These are phyloP conservation scores for Quercus ilex DNA, from an alignment of 306 rosid species.

Conservation along the genomic window DNA sequence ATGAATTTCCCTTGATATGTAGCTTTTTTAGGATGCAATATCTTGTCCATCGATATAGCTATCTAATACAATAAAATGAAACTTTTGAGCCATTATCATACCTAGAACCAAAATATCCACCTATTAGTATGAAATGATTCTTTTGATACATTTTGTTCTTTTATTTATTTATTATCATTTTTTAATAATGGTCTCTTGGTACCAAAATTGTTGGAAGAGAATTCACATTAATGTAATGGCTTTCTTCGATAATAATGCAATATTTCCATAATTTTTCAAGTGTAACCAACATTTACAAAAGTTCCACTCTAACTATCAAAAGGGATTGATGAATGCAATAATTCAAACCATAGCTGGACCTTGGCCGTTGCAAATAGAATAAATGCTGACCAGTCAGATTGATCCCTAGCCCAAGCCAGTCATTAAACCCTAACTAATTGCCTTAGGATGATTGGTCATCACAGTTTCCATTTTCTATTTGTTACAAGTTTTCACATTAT, in stretches of 20 bases:
- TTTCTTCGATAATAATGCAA: neutral
- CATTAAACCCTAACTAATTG: neutral
- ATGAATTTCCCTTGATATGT: neutral
- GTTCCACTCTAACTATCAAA: neutral
- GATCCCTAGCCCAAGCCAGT: neutral
- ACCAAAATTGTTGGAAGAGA: conserved; percentile 1
- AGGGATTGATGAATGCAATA: neutral
- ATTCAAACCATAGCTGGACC: neutral
- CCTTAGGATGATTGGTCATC: neutral
- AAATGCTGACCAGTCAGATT: neutral
- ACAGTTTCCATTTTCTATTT: neutral
- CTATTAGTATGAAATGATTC: neutral
- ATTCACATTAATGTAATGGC: neutral
- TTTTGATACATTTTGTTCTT: neutral
- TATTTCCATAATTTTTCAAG: neutral
- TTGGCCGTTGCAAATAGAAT: neutral
- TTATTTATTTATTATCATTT: neutral
- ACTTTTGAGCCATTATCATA: neutral
- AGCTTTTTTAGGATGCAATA: neutral
- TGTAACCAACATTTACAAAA: neutral
- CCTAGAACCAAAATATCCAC: neutral
- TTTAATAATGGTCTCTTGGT: neutral
- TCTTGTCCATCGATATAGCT: neutral
- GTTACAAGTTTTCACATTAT: neutral
- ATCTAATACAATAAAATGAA: neutral